phyloP scores from a whole-genome alignment of 2,329 filamentous ascomycete species.

The Dactylellina haptotyla region DNA sequence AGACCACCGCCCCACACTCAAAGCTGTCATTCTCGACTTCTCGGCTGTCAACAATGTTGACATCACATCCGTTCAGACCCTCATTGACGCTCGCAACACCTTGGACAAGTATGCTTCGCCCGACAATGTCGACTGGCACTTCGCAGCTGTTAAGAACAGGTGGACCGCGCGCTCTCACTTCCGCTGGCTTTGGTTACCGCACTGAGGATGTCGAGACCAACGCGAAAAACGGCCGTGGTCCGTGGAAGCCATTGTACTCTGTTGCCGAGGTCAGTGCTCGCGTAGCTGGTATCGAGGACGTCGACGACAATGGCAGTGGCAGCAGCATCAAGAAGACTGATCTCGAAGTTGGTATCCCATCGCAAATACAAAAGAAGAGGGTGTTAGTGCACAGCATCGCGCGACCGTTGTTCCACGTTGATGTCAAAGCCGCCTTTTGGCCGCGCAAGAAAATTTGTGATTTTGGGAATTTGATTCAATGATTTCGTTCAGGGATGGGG shows the following conservation, averaged over 20 bases:
- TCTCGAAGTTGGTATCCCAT: conserved; percentile 58
- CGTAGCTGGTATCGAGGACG: conserved; percentile 64
- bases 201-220: conserved; percentile 61
- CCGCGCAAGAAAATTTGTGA: conserved; percentile 75
- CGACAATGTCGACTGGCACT: conserved; percentile 89
- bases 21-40: conserved; percentile 93
- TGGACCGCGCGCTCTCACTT: conserved; percentile 88
- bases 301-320: conserved; percentile 57
- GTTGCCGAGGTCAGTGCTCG: conserved; percentile 84
- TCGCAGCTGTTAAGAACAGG: conserved; percentile 90
- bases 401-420: conserved; percentile 90
- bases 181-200: conserved; percentile 89
- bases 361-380: conserved; percentile 64
- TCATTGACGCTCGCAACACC: conserved; percentile 95
- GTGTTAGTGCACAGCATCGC: conserved; percentile 86
- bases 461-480: too few species aligned
- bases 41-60: conserved; percentile 93
- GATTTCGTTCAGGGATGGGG: too few species aligned
- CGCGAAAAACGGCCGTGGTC: conserved; percentile 62
- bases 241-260: conserved; percentile 93
- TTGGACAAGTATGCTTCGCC: conserved; percentile 85
- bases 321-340: conserved; percentile 59
- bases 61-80: conserved; percentile 87
- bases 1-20: conserved; percentile 73
- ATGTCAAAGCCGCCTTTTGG: conserved; percentile 90